Base-by-base conservation (phyloP, 768 basidiomycete genomes). In the Hebeloma cylindrosporum region DNA sequence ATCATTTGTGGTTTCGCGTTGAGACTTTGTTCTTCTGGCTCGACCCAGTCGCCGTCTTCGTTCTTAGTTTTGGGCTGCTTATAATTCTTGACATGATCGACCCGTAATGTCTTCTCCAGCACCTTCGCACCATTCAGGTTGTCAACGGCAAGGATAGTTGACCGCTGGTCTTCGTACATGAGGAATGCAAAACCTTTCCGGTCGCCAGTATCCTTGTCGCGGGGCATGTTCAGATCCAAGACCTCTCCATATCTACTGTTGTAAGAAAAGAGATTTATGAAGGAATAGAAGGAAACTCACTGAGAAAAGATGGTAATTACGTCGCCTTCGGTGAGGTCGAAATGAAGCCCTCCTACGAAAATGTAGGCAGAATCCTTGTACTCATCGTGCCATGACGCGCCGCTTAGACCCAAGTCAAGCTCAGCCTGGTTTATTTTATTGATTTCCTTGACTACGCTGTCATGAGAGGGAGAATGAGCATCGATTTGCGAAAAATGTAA, bases 141-240 rank as follows among this genome's bases (percentile, higher is more conserved):
- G 71, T 99, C 96, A 50, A 99, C 95, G 7, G 96, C 96, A 37
- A 99, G 76, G 39, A 97, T 65, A 5, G 96, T 99, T 48, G 92
- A 95, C 36, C 92, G 80, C 68, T 99, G 96, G 65, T 99, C 93
- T 67, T 95, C 93, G 65, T 98, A 99, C 96, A 98, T 97, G 51
- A 98, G 73, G 71, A 97, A 99, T 7, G 81, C 94, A 62, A 98
- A 99, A 2, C 96, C 96, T 59, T 71, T 83, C 0, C 85, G 74
- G 60, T 95, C 94, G 18, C 93, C 92, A 0, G 95, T 95, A 43
- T 85, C 76, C 61, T 93, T 94, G 70, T 96, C 93, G 37, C 94
- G 79, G 21, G 96, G 94, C 66, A 99, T 76, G 62, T 98, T 93
- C 47, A 97, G 72, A 59, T 99, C 93, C 73, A 93, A 85, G 25